Base-by-base conservation (phyloP, 2,329 filamentous ascomycete species). In the Exutisphaerella laricina region DNA sequence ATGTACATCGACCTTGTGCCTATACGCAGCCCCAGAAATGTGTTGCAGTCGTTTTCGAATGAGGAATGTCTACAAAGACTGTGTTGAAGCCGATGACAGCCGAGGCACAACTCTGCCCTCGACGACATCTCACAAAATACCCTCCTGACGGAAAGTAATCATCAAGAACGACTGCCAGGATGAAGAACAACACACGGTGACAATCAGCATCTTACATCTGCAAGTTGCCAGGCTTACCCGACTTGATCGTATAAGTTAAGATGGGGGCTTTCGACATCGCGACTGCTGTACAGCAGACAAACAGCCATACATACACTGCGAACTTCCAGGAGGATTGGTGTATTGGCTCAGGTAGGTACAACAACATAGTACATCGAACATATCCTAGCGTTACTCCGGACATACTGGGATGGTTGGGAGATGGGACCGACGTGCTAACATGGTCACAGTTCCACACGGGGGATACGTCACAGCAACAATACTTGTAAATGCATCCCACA, bases 401-500 rank as follows among this genome's bases (percentile, higher is more conserved):
- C 4, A 14, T 35, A 13, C 33, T 23, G 33, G 18, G 20, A 35
- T 35, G 33, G 12, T 35, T 35, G 33, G 17, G 33, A 23, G n/a
- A 35, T 23, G 13, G 17, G 18, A 17, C 31, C 31, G 4, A 20
- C n/a, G 3, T 23, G 33, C 33, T 35, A 30, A 39, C 14, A 18
- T 16, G 16, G 33, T 14, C 31, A 25, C 25, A 82, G 83, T 86
- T 9, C 82, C 82, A 4, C 80, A 87, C 61, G 83, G 83, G 39
- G 83, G 83, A 45, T 84, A 82, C 55, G 77, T 84, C 12, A 80
- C 81, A 7, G 72, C 79, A 0, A 70, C 75, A 36, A 72, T 87
- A 48, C 49, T 51, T 35, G 51, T 48, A 44, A 40, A 39, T n/a
- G 29, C 25, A 31, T n/a, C 33, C 21, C 17, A 35, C 28, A 14